Conservation (phyloP, 441 rosid species). For the Erodium chrysanthum region DNA sequence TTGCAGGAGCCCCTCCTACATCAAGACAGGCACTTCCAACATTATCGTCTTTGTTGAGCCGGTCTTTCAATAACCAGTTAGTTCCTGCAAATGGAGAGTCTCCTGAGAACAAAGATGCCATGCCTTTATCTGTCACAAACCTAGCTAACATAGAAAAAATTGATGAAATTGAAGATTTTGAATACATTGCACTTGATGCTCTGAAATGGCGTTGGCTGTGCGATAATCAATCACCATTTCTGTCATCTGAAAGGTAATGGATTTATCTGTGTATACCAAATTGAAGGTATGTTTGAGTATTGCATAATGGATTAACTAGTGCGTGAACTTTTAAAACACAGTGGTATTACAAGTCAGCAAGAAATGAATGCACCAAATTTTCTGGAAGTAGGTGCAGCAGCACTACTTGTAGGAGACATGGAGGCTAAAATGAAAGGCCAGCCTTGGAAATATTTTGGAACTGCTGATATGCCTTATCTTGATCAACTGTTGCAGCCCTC, state of each 20-base stretch:
- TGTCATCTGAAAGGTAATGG: slow-evolving; percentile 61
- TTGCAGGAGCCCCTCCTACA: slow-evolving; percentile 68
- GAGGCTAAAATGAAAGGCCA: slow-evolving; percentile 89
- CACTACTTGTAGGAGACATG: slow-evolving; percentile 87
- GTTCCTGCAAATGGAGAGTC: slow-evolving; percentile 60
- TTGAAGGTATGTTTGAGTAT: slow-evolving; percentile 7
- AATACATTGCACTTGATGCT: slow-evolving; percentile 65
- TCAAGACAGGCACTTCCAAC: slow-evolving; percentile 73
- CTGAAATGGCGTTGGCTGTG: slow-evolving; percentile 89
- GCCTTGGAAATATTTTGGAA: slow-evolving; percentile 88
- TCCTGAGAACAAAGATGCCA: slow-evolving; percentile 53
- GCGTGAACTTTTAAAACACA: slow-evolving; percentile 27
- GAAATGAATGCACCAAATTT: slow-evolving; percentile 61
- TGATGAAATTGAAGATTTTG: slow-evolving; percentile 50
- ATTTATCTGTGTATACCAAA: slow-evolving; percentile 13
- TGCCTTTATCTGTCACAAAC: slow-evolving; percentile 46
- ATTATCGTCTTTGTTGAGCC: slow-evolving; percentile 71
- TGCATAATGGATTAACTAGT: slow-evolving; percentile 13
- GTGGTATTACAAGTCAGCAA: slow-evolving; percentile 57
- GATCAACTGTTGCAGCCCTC: slow-evolving; percentile 93
- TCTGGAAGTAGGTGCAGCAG: slow-evolving; percentile 95
- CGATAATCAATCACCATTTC: slow-evolving; percentile 45
- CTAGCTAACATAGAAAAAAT: slow-evolving; percentile 56
- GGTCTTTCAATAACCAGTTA: slow-evolving; percentile 76
- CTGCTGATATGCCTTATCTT: slow-evolving; percentile 84